phyloP scores from a whole-genome alignment of 352 stramenopile species.

The Peronospora destructor region DNA sequence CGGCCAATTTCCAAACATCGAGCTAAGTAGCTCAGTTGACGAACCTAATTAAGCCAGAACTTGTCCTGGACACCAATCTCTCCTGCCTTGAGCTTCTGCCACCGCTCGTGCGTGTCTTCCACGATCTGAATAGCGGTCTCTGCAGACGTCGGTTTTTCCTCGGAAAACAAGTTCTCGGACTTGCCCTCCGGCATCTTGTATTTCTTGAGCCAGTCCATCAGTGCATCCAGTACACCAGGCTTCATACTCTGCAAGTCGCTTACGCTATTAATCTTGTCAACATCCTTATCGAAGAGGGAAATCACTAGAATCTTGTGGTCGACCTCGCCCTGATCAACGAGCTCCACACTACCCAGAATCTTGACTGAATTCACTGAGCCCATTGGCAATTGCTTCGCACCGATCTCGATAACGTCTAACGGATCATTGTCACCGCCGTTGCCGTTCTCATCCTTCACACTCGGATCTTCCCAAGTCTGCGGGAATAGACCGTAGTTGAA shows the following conservation, averaged over 20 bases:
- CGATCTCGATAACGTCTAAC: slow-evolving; percentile 98
- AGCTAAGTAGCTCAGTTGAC: slow-evolving; percentile 10
- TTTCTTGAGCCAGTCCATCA: slow-evolving; percentile 95
- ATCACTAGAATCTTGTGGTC: slow-evolving; percentile 98
- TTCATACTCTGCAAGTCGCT: slow-evolving; percentile 89
- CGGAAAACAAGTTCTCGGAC: slow-evolving; percentile 88
- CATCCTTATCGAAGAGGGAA: slow-evolving; percentile 83
- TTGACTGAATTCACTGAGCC: slow-evolving; percentile 94
- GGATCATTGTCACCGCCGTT: slow-evolving; percentile 97
- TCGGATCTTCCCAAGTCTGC: slow-evolving; percentile 98
- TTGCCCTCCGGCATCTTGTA: slow-evolving; percentile 99
- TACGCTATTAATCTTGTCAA: slow-evolving; percentile 77
- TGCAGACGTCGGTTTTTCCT: slow-evolving; percentile 48
- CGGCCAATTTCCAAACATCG: slow-evolving; percentile 17
- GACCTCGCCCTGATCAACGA: slow-evolving; percentile 98
- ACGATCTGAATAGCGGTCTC: slow-evolving; percentile 63
- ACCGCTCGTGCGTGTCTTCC: slow-evolving; percentile 56
- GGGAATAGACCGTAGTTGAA: slow-evolving; percentile 99
- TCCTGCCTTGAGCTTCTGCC: slow-evolving; percentile 59
- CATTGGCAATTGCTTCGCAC: slow-evolving; percentile 86
- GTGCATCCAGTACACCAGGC: slow-evolving; percentile 82
- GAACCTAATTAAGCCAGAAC: slow-evolving; percentile 44
- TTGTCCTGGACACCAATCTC: slow-evolving; percentile 56
- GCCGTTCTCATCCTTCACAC: slow-evolving; percentile 70
- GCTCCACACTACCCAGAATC: slow-evolving; percentile 93